Conservation (phyloP, 2,329 filamentous ascomycete species). For the Elsinoe fawcettii region DNA sequence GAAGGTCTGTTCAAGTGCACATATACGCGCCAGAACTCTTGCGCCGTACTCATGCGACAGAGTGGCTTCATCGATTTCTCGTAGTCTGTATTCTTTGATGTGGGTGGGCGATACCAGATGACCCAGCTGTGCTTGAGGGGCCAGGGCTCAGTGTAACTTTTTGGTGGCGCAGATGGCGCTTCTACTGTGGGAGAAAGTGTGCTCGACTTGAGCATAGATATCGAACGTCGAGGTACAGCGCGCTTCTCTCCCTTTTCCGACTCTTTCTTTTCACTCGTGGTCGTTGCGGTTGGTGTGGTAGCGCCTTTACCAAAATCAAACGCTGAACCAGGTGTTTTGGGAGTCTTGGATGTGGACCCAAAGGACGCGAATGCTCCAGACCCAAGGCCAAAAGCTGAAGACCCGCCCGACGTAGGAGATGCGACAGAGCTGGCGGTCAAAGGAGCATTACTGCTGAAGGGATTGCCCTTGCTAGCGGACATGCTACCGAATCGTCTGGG, state of each 20-base stretch:
- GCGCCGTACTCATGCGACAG: constrained; percentile 70
- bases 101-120: constrained; percentile 94
- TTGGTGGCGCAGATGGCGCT: constrained; percentile 15
- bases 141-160: constrained; percentile 35
- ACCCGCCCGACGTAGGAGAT: constrained; percentile 66
- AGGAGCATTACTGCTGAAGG: constrained; percentile 68
- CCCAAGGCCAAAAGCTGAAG: constrained; percentile 85
- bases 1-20: constrained; percentile 85
- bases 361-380: constrained; percentile 97
- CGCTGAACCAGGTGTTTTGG: constrained; percentile 72
- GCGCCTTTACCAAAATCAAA: constrained; percentile 65
- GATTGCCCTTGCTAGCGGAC: constrained; percentile 67
- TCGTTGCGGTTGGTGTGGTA: constrained; percentile 39
- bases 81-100: constrained; percentile 95
- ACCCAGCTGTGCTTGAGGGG: constrained; percentile 82
- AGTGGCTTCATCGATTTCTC: constrained; percentile 91
- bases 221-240: constrained; percentile 15
- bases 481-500: constrained; percentile 65
- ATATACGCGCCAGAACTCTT: constrained; percentile 89
- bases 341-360: constrained; percentile 71
- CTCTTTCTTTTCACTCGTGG: constrained; percentile 58
- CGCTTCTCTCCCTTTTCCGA: constrained; percentile 37
- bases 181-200: constrained; percentile 19
- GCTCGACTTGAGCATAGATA: constrained; percentile 17
- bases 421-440: constrained; percentile 57